phyloP scores from a whole-genome alignment of 495 filamentous ascomycete genomes.

The Penicillium simplicissimum region DNA sequence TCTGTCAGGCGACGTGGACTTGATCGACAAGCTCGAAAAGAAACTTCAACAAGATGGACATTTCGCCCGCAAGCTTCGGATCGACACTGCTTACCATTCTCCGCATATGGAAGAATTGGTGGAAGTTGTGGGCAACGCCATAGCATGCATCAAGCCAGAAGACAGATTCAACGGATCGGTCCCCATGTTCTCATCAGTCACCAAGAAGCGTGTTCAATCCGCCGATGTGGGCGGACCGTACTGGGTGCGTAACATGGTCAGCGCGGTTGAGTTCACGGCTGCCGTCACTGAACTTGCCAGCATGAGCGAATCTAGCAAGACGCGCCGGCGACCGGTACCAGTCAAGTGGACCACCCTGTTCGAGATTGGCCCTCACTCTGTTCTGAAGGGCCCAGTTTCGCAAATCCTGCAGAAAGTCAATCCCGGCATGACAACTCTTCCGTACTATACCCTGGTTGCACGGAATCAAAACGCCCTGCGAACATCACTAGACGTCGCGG shows the following conservation, averaged over 20 bases:
- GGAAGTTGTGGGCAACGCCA: slow-evolving; percentile 20
- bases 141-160: slow-evolving; percentile 22
- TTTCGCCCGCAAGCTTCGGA: slow-evolving; percentile 45
- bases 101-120: slow-evolving; percentile 40
- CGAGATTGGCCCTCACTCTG: slow-evolving; percentile 61
- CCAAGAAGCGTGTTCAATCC: slow-evolving; percentile 23
- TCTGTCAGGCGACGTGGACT: slow-evolving; percentile 40
- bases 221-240: slow-evolving; percentile 31
- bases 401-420: slow-evolving; percentile 51
- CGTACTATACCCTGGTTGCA: slow-evolving; percentile 37
- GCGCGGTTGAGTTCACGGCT: slow-evolving; percentile 42
- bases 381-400: slow-evolving; percentile 58
- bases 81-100: slow-evolving; percentile 60
- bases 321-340: slow-evolving; percentile 21
- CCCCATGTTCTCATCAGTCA: slow-evolving; percentile 43
- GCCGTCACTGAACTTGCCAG: slow-evolving; percentile 28
- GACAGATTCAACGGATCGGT: slow-evolving; percentile 18
- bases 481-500: slow-evolving; percentile 36
- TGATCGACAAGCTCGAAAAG: slow-evolving; percentile 34
- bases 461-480: slow-evolving; percentile 36
- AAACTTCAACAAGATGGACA: slow-evolving; percentile 31
- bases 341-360: slow-evolving; percentile 30
- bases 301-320: slow-evolving; percentile 22
- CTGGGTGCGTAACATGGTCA: slow-evolving; percentile 48
- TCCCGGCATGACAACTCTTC: slow-evolving; percentile 23